phyloP scores from a whole-genome alignment of 495 filamentous ascomycete genomes.

The Apodospora peruviana region DNA sequence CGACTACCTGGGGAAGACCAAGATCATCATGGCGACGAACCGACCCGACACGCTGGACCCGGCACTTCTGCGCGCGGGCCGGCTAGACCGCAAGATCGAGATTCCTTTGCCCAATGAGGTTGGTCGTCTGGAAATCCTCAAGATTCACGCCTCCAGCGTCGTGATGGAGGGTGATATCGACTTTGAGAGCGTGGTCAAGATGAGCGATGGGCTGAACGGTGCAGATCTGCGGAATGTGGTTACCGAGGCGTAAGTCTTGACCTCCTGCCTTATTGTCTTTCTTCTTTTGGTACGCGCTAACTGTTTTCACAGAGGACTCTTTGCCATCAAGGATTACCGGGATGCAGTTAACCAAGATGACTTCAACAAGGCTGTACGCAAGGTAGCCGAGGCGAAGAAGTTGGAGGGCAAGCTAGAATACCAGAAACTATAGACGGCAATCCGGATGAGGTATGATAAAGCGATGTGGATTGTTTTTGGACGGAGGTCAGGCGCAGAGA shows the following conservation, averaged over 20 bases:
- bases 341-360: slow-evolving; percentile 97
- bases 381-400: slow-evolving; percentile 97
- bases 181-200: slow-evolving; percentile 99
- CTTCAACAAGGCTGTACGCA: slow-evolving; percentile 97
- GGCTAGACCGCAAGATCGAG: slow-evolving; percentile 96
- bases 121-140: slow-evolving; percentile 93
- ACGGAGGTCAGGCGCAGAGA: not conserved
- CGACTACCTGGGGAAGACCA: slow-evolving; percentile 98
- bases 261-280: not conserved
- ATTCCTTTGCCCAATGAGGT: slow-evolving; percentile 99
- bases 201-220: slow-evolving; percentile 97
- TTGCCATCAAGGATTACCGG: slow-evolving; percentile 94
- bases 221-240: slow-evolving; percentile 97
- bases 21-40: slow-evolving; percentile 99
- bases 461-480: no score
- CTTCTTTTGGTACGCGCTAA: not conserved
- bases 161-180: slow-evolving; percentile 92
- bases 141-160: slow-evolving; percentile 90
- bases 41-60: slow-evolving; percentile 96
- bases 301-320: slow-evolving; percentile 62
- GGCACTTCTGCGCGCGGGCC: slow-evolving; percentile 85
- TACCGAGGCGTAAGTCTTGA: slow-evolving; percentile 84
- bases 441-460: not conserved
- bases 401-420: slow-evolving; percentile 97
- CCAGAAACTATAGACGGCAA: slow-evolving; percentile 76